phyloP scores from a whole-genome alignment of 805 yeast species.

The Candida pseudoglaebosa region DNA sequence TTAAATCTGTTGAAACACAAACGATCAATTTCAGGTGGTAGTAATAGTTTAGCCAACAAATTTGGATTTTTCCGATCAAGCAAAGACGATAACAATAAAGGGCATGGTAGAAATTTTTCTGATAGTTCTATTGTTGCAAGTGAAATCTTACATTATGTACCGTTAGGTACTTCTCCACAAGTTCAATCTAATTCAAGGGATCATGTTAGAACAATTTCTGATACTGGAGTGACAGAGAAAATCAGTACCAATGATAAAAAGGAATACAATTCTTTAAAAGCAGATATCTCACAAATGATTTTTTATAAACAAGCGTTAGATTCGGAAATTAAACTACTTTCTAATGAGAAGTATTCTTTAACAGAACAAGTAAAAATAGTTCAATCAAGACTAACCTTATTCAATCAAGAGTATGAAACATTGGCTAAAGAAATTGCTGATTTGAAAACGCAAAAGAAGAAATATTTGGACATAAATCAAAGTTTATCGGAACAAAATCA shows the following conservation, averaged over 20 bases:
- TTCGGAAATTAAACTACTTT: slow-evolving; percentile 23
- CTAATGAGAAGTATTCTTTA: slow-evolving; percentile 21
- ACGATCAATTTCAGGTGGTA: slow-evolving; percentile 37
- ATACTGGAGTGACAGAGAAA: slow-evolving; percentile 29
- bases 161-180: slow-evolving; percentile 35
- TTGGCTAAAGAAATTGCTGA: slow-evolving; percentile 49
- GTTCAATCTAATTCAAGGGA: slow-evolving; percentile 9
- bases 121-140: slow-evolving; percentile 31
- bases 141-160: slow-evolving; percentile 24
- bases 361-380: slow-evolving; percentile 29
- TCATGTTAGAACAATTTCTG: slow-evolving; percentile 44
- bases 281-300: slow-evolving; percentile 38
- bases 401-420: slow-evolving; percentile 40
- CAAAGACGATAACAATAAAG: slow-evolving; percentile 15
- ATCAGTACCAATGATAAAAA: slow-evolving; percentile 8
- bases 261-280: slow-evolving; percentile 16
- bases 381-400: slow-evolving; percentile 37
- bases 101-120: slow-evolving; percentile 37
- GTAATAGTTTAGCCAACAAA: slow-evolving; percentile 22
- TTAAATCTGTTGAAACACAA: slow-evolving; percentile 34
- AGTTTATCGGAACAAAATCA: slow-evolving; percentile 17
- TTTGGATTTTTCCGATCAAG: slow-evolving; percentile 30
- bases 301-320: slow-evolving; percentile 18
- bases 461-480: slow-evolving; percentile 30
- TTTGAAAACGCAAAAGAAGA: slow-evolving; percentile 44